These are phyloP conservation scores for Coniochaeta pulveracea DNA, from an alignment of 2,329 filamentous ascomycete genomes.

Conservation along the genomic window DNA sequence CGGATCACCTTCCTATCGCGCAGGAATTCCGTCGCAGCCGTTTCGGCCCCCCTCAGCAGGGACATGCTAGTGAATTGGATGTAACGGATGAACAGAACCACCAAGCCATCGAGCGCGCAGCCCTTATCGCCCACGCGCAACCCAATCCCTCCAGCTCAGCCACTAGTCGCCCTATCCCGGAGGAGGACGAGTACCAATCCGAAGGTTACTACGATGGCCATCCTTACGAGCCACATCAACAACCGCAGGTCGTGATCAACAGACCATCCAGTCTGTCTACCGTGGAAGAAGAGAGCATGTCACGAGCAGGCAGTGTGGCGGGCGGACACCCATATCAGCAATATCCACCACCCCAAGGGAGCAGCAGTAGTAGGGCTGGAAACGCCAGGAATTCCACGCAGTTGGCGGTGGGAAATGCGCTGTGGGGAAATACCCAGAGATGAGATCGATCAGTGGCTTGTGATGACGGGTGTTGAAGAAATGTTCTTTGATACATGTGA, in stretches of 20 bases:
- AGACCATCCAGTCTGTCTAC: conserved; percentile 6
- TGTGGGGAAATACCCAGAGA: conserved; percentile 17
- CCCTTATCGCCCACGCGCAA: conserved; percentile 24
- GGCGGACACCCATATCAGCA: too few species aligned
- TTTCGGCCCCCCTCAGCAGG: conserved; percentile 8
- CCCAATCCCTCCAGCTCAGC: conserved; percentile 10
- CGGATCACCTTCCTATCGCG: conserved; percentile 26
- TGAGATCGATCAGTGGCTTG: too few species aligned
- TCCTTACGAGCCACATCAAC: conserved; percentile 9
- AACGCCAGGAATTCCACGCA: conserved; percentile 18
- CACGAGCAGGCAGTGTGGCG: conserved; percentile 2
- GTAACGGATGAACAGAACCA: too few species aligned
- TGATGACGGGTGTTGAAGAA: too few species aligned
- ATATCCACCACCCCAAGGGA: background rate
- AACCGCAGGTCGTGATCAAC: background rate
- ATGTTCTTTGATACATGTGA: too few species aligned
- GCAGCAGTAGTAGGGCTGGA: background rate
- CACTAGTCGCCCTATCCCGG: background rate
- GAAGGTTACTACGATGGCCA: conserved; percentile 10
- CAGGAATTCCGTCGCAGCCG: conserved; percentile 22
- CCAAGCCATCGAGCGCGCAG: conserved; percentile 16
- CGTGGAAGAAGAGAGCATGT: conserved; percentile 6
- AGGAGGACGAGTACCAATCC: conserved; percentile 5
- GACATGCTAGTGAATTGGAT: too few species aligned
- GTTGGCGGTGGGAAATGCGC: conserved; percentile 18